These are phyloP conservation scores for Liquidambar formosana DNA, from an alignment of 164 flowering plant species.

Conservation along the genomic window DNA sequence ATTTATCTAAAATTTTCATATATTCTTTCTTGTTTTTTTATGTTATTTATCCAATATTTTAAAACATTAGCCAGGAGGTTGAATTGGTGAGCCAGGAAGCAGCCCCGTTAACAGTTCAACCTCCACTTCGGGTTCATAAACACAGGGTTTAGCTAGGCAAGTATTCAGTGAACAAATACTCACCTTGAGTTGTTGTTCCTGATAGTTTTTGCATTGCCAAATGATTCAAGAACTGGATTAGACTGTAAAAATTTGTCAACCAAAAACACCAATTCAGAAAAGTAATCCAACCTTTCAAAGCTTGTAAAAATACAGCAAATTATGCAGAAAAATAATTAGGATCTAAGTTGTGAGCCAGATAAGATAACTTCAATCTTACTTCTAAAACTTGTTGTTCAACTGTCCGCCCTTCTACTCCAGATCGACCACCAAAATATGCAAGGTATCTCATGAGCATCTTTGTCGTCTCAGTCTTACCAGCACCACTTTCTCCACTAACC, in stretches of 20 bases:
- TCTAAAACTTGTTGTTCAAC: slow-evolving; percentile 99
- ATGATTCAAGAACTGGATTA: slow-evolving; percentile 88
- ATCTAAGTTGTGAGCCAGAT: background rate
- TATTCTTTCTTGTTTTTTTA: too few species aligned
- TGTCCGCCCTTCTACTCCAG: slow-evolving; percentile 33
- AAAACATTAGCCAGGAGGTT: too few species aligned
- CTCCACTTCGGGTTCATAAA: too few species aligned
- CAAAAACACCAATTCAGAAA: slow-evolving; percentile 1
- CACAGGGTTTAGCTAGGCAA: background rate
- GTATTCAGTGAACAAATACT: slow-evolving; percentile 3
- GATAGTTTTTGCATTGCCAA: slow-evolving; percentile 86
- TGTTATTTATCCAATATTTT: too few species aligned
- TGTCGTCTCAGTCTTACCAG: slow-evolving; percentile 45
- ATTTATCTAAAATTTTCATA: too few species aligned
- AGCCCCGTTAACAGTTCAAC: too few species aligned
- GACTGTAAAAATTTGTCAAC: slow-evolving; percentile 45
- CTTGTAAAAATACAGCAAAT: too few species aligned
- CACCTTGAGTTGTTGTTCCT: slow-evolving; percentile 87
- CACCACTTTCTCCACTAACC: slow-evolving; percentile 46
- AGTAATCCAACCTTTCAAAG: background rate
- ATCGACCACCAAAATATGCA: slow-evolving; percentile 37
- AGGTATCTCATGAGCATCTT: slow-evolving; percentile 41
- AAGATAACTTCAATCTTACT: slow-evolving; percentile 40
- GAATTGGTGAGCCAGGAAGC: too few species aligned
- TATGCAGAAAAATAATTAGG: background rate